Evolutionary conservation across 139 green algal species (phyloP).

Genomic region (Chlamydomonas schloesseri): DNA sequence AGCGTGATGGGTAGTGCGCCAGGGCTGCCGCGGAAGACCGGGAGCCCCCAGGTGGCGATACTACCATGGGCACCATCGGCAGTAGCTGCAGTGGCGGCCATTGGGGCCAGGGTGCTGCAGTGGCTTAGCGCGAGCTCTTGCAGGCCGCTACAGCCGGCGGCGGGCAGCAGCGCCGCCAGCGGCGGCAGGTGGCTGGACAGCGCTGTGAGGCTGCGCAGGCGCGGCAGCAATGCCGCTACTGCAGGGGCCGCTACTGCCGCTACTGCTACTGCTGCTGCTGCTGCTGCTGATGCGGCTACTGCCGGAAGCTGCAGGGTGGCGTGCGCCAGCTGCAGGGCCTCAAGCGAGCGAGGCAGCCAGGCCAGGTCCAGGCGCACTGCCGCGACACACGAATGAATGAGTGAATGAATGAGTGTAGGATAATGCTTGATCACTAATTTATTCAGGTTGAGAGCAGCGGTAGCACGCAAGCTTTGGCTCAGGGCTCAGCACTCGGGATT

Average conservation of each 20-base stretch:
- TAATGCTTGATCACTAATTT: too few relatives aligned
- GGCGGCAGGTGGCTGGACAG: background rate
- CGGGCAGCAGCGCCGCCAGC: constrained; percentile 6
- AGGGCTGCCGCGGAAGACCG: too few relatives aligned
- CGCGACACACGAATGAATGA: too few relatives aligned
- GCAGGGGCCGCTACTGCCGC: background rate
- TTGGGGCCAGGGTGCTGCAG: background rate
- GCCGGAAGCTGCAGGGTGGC: background rate
- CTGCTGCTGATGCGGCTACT: too few relatives aligned
- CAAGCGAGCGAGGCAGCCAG: constrained; percentile 14
- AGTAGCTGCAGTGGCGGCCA: too few relatives aligned
- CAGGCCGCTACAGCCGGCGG: constrained; percentile 11
- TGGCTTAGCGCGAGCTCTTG: background rate
- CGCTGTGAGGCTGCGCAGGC: background rate
- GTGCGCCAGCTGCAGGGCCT: background rate
- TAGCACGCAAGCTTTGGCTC: too few relatives aligned
- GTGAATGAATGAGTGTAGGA: too few relatives aligned
- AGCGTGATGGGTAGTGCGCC: too few relatives aligned
- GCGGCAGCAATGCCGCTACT: background rate
- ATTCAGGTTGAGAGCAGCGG: too few relatives aligned
- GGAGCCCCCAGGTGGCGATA: too few relatives aligned
- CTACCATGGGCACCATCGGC: too few relatives aligned
- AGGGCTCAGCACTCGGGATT: too few relatives aligned
- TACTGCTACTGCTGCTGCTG: background rate
- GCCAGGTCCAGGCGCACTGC: background rate